Base-by-base conservation (phyloP, 345 rosid species). In the Salix brachista region DNA sequence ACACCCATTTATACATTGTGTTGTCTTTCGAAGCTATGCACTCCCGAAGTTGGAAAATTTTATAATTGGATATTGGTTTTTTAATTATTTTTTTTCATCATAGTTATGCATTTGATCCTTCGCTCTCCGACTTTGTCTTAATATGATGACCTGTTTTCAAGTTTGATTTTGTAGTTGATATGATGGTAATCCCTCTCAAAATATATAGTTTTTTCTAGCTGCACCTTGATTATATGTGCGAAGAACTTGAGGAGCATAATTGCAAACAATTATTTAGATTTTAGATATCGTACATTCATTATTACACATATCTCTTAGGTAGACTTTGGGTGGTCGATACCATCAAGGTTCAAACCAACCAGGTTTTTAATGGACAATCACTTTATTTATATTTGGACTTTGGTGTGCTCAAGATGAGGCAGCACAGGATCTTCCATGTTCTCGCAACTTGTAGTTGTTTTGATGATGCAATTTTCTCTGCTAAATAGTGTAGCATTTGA, bases 261-360 rank as follows among this genome's bases (percentile, higher is more conserved):
- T n/a, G 62, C 28, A 58, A n/a, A n/a, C 23, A n/a, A n/a, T n/a
- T 58, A 58, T 58, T n/a, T 58, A n/a, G n/a, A 58, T 19, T 21
- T 21, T 2, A 26, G 30, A 64, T 2, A 41, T 74, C 66, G 60
- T 30, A 21, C 50, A 19, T 11, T 46, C 66, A 74, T 74, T 19
- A 74, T 74, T 74, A 60, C 42, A 74, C 37, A 19, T 4, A 32
- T 58, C 62, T 25, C 58, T 14, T 74, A 39, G 54, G 14, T 23
- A 23, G 62, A 26, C 76, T 17, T 73, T 62, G 58, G 42, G 44
- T 74, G 77, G 69, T 64, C 18, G 19, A 74, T 42, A 26, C 25
- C 39, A 25, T 7, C 42, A 18, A 64, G 21, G 14, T 16, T 25
- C 60, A 62, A 64, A 66, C 54, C 34, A 65, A 8, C 21, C 58